Base-by-base conservation (phyloP, 306 rosid genomes). In the Glycyrrhiza uralensis region DNA sequence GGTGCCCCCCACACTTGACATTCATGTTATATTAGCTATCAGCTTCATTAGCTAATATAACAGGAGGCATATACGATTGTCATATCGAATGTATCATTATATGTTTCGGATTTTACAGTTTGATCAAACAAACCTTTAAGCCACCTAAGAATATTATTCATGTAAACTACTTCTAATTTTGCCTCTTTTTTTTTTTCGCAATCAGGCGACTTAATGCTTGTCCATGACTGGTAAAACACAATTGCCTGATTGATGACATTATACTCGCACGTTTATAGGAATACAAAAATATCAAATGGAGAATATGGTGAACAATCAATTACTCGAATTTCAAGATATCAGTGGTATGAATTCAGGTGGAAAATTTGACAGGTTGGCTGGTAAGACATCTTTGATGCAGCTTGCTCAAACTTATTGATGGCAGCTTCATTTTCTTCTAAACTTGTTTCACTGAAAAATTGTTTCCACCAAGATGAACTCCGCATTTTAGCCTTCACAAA, bases 401-500 rank as follows among this genome's bases (percentile, higher is more conserved):
- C 92, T 81, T 73, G 83, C 74, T 90, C 88, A 76, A 90, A 93
- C 78, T 87, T 90, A 85, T 85, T 83, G 55, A 17, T 10, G 23
- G 82, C 88, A 26, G 65, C 79, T 58, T 87, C 93, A 46, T 88
- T 84, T 81, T 85, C 92, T 81, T 82, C 87, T 69, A 93, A 71
- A 85, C 84, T 88, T 56, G 80, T 82, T 71, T 82, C 87, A 44
- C 75, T 67, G 52, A 93, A 87, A 80, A 85, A 85, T 7, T 84
- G 83, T 67, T 85, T 84, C 98, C 98, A 93, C 96, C 97, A 93
- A 64, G 98, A 66, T 19, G 90, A 50, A 76, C 90, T 90, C 30
- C 97, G 75, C 97, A 90, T 87, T 87, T 93, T 90, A 50, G 97
- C 96, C 98, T 93, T 73, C 74, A 80, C 74, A 80, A 56, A 68